Percentiles rank a stretch among this genome's conserved stretches.
Evolutionary conservation across 2,329 filamentous ascomycete genomes (phyloP).

Genomic region (Ascochyta koolunga): DNA sequence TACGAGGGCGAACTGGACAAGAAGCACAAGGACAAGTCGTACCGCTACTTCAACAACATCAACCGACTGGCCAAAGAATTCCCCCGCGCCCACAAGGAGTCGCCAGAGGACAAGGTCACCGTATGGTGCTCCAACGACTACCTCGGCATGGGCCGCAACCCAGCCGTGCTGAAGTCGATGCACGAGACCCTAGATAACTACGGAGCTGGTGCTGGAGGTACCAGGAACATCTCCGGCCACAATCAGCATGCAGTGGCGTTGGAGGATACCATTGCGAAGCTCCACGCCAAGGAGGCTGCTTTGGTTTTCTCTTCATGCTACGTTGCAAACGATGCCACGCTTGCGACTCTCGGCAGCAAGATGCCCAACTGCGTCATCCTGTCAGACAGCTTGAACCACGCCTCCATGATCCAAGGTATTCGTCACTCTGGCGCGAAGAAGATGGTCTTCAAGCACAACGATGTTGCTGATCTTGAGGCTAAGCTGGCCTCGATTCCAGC

Average conservation of each 20-base stretch:
- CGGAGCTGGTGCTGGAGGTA: conserved; percentile 92
- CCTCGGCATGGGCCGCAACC: conserved; percentile 94
- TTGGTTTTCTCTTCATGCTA: conserved; percentile 98
- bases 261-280: conserved; percentile 79
- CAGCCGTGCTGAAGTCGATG: conserved; percentile 85
- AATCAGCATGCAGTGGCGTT: conserved; percentile 91
- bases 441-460: conserved; percentile 98
- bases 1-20: conserved; percentile 90
- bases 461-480: conserved; percentile 87
- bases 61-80: conserved; percentile 97
- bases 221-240: conserved; percentile 96
- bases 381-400: conserved; percentile 97
- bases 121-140: conserved; percentile 99
- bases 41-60: conserved; percentile 99
- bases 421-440: conserved; percentile 96
- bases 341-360: conserved; percentile 96
- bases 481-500: conserved; percentile 88
- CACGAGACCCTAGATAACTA: conserved; percentile 94
- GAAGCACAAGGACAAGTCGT: conserved; percentile 99
- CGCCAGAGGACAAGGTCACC: conserved; percentile 82
- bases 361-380: conserved; percentile 95
- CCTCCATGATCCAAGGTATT: conserved; percentile 99
- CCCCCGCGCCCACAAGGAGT: conserved; percentile 88
- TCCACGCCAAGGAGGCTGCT: conserved; percentile 90
- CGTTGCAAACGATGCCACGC: conserved; percentile 95